These are phyloP conservation scores for Acmispon strigosus DNA, from an alignment of 306 rosid genomes.

Conservation along the genomic window DNA sequence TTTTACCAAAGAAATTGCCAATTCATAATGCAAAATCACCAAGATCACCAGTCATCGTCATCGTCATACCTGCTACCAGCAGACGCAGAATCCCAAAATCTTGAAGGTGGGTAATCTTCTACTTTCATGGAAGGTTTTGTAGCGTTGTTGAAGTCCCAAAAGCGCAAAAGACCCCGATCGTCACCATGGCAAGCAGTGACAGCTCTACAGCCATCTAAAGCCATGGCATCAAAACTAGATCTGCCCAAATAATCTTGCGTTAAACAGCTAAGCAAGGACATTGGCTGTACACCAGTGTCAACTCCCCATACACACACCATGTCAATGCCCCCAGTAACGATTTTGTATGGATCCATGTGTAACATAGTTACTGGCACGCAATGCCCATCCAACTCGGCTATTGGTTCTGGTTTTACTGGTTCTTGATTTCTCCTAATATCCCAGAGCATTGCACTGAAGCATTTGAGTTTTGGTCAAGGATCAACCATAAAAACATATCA, in stretches of 20 bases:
- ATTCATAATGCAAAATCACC: background rate
- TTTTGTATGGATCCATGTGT: conserved; percentile 69
- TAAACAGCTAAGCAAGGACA: conserved; percentile 35
- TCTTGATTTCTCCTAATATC: conserved; percentile 67
- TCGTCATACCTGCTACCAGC: conserved; percentile 17
- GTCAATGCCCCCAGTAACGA: conserved; percentile 48
- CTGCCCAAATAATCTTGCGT: no score
- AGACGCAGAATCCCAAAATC: conserved; percentile 52
- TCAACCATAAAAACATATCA: background rate
- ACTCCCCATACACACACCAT: conserved; percentile 54
- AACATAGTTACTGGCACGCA: conserved; percentile 42
- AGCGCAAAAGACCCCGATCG: conserved; percentile 18
- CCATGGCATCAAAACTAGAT: conserved; percentile 47
- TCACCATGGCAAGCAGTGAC: conserved; percentile 31
- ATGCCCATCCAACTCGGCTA: conserved; percentile 67
- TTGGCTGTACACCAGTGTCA: conserved; percentile 42
- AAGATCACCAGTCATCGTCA: background rate
- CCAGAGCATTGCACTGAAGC: conserved; percentile 79
- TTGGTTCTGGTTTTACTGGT: conserved; percentile 30
- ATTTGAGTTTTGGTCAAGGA: conserved; percentile 1
- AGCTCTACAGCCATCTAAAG: conserved; percentile 53
- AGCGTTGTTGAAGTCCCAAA: conserved; percentile 48
- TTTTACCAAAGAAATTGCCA: no score
- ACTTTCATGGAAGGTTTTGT: conserved; percentile 17
- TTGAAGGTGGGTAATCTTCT: conserved; percentile 30